These are phyloP conservation scores for Tulasnella calospora DNA, from an alignment of 768 basidiomycete genomes.

Conservation along the genomic window DNA sequence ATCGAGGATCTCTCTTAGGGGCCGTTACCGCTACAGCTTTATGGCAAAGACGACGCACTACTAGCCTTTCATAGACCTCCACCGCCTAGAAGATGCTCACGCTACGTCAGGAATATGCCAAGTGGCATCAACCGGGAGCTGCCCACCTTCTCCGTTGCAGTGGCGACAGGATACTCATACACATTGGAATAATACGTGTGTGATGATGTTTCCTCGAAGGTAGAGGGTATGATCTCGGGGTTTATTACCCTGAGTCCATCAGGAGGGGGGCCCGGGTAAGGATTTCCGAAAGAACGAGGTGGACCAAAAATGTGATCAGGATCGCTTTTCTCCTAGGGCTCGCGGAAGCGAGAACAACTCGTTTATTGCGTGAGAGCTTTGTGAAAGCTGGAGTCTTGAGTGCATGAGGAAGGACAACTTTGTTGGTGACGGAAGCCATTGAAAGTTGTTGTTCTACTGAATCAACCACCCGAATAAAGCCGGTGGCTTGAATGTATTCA, in stretches of 20 bases:
- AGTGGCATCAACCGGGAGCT: neutral
- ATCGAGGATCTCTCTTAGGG: neutral
- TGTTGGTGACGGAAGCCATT: conserved; percentile 37
- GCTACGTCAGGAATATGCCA: neutral
- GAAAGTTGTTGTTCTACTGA: neutral
- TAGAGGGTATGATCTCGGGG: conserved; percentile 69
- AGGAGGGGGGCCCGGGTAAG: neutral
- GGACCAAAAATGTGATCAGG: conserved; percentile 61
- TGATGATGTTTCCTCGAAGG: conserved; percentile 73
- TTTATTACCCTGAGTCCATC: conserved; percentile 46
- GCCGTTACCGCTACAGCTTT: neutral
- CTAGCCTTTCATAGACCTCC: conserved; percentile 79
- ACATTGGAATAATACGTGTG: conserved; percentile 62
- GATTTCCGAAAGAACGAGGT: neutral
- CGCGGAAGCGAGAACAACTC: conserved; percentile 79
- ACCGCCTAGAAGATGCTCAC: conserved; percentile 44
- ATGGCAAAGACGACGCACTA: conserved; percentile 42
- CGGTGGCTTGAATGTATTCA: neutral
- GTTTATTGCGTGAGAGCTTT: conserved; percentile 61
- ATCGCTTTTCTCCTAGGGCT: conserved; percentile 84
- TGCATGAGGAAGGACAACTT: conserved; percentile 57
- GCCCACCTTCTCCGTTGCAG: conserved; percentile 58
- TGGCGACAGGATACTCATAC: conserved; percentile 71
- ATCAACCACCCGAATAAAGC: neutral
- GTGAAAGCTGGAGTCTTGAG: conserved; percentile 56